Evolutionary conservation across 768 basidiomycete genomes (phyloP), one percentile per base, ranked within the genome.

Genomic region (Lanmaoa pseudosensibilis): DNA sequence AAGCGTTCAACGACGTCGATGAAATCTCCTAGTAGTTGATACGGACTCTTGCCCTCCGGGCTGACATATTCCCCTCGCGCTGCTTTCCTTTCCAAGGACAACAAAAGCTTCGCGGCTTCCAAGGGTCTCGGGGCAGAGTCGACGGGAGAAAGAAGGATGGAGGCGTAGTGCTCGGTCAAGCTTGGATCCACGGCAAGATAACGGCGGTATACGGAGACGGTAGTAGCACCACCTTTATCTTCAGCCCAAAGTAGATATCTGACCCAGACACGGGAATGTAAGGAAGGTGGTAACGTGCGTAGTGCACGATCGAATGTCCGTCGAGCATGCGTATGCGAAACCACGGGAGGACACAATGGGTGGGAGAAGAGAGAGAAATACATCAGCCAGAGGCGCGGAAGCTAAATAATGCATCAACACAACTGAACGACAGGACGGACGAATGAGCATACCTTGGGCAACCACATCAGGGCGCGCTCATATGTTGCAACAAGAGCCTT

Each of bases 231-330:
- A 48, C 92, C 91, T 70, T 81, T 86, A 16, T 77, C 69, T 75
- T 97, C 94, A 5, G 94, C 90, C 92, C 94, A 98, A 15, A 90
- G 78, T 18, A 99, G 82, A 73, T 98, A 98, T 53, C 90, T 83
- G 13, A 88, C 83, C 97, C 97, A 99, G 61, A 98, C 83, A 36
- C 94, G 87, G 5, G 82, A 83, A 67, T 99, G 97, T 21, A 98
- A 77, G 46, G 93, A 94, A 3, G 95, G 94, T 15, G 94, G 90
- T 9, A 99, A 82, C 1, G 95, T 94, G 50, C 96, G 90, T 30
- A 99, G 74, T 2, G 95, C 92, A 39, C 97, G 86, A 75, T 99
- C 97, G 69, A 90, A 98, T 1, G 95, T 97, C 58, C 88, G 83
- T 21, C 97, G 85, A 18, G 94, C 95, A 74, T 98, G 96, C 0